Percentiles rank a stretch among this genome's conserved stretches.
Conservation (phyloP, 805 yeast genomes). For the Pichia ethanolica region DNA sequence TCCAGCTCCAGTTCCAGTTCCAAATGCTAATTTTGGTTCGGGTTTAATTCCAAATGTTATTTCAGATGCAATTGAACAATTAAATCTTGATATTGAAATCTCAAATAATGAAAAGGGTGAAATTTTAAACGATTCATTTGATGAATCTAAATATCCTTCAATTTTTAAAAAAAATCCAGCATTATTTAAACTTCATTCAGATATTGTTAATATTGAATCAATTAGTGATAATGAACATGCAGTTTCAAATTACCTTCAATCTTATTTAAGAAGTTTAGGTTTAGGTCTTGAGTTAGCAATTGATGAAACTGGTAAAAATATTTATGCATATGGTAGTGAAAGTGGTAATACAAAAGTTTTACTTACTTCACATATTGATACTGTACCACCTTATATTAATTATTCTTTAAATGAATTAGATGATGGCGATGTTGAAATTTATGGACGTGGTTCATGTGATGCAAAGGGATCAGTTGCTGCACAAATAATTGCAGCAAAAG, state of each 20-base stretch:
- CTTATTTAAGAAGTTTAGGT: constrained; percentile 35
- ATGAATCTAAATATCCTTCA: neutral
- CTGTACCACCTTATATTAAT: constrained; percentile 60
- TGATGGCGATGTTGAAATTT: constrained; percentile 33
- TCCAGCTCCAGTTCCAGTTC: constrained; percentile 3
- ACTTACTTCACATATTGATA: constrained; percentile 61
- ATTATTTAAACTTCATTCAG: constrained; percentile 28
- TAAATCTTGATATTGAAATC: neutral
- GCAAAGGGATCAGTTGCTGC: constrained; percentile 68
- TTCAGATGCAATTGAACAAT: neutral
- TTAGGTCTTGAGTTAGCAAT: constrained; percentile 43
- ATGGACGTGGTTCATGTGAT: constrained; percentile 63
- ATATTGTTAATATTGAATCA: constrained; percentile 30
- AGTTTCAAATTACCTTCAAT: constrained; percentile 33
- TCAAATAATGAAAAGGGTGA: no score
- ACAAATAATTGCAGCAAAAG: constrained; percentile 48
- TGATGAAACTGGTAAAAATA: constrained; percentile 21
- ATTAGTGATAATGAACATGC: constrained; percentile 29
- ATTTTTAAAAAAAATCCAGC: constrained; percentile 12
- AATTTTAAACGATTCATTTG: no score
- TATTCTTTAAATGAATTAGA: constrained; percentile 30
- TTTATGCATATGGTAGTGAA: constrained; percentile 49
- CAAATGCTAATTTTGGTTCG: neutral
- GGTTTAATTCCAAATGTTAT: neutral
- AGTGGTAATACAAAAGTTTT: constrained; percentile 37